Percentiles rank a stretch among this genome's conserved stretches.
Evolutionary conservation across 2,329 filamentous ascomycete genomes (phyloP).

Genomic region (Colletotrichum sp.): DNA sequence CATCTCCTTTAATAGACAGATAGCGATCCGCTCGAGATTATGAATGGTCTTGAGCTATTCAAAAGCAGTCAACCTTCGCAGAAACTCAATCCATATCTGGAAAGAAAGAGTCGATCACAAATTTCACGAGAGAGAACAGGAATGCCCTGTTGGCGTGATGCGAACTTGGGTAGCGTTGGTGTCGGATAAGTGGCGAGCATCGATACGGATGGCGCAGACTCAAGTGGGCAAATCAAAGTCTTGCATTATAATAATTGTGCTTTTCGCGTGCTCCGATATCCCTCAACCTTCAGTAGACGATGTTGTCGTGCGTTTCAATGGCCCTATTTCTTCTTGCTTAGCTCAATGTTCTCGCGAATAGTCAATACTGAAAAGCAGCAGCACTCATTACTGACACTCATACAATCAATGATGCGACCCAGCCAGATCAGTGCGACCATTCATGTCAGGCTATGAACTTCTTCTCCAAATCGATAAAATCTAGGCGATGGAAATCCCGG

Average conservation of each 20-base stretch:
- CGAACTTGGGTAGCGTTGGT: not conserved
- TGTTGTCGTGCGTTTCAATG: not conserved
- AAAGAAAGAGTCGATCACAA: not conserved
- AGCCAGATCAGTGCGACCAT: not conserved
- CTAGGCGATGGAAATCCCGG: not conserved
- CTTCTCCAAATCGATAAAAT: not conserved
- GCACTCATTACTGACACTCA: not conserved
- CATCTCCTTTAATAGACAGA: not conserved
- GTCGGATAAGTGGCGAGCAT: not conserved
- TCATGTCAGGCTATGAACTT: not conserved
- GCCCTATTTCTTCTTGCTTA: not conserved
- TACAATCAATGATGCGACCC: not conserved
- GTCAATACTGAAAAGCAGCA: not conserved
- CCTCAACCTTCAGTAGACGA: not conserved
- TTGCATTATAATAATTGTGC: not conserved
- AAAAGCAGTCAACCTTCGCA: not conserved
- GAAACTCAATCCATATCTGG: not conserved
- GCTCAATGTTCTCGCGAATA: not conserved
- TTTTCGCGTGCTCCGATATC: not conserved
- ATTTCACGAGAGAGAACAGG: not conserved
- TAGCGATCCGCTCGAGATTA: not conserved
- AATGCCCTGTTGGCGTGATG: not conserved
- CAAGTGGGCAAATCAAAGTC: not conserved
- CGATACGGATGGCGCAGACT: not conserved
- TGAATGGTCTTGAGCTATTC: not conserved